Base-by-base conservation (phyloP, 495 filamentous ascomycete genomes). In the Podospora didyma region DNA sequence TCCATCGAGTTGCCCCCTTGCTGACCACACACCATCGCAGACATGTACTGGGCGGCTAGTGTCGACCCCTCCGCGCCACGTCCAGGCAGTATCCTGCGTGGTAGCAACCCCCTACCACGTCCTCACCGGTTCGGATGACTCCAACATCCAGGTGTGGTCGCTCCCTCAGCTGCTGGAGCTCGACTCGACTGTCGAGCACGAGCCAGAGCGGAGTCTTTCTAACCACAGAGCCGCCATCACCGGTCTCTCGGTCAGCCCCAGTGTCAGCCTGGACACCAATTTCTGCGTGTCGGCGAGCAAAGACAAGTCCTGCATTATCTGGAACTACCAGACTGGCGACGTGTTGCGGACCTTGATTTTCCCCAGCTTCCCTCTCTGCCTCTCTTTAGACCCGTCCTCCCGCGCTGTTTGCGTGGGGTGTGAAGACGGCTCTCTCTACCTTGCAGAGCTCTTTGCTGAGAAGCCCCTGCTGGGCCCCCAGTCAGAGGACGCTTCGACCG, bases 91-190 rank as follows among this genome's bases (percentile, higher is more conserved):
- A 9, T 90, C 89, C 16, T 83, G 83, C 60, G 79, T 96, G 24
- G 86, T 84, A 20, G 82, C 85, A 35, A 88, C 82, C 45, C 85
- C 84, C 45, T 88, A 85, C 61, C 89, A 94, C 69, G 75, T 97
- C 49, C 78, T 96, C 22, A 92, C 92, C 2, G 94, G 90, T 39
- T 96, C 93, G 9, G 77, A 86, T 57, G 94, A 97, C 68, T 89
- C 93, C 14, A 91, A 87, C 63, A 79, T 96, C 49, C 87, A 95
- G 69, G 84, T 96, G 52, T 97, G 94, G 94, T 90, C 89, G 6
- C 63, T 97, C 19, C 75, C 85, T 2, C 74, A 79, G 34, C 78
- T 98, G 9, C 77, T 97, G 7, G 66, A 85, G 73, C 62, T 84
- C 63, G 60, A 83, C 76, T 55, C 75, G 6, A 68, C 72, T 19